These are phyloP conservation scores for Salvia miltiorrhiza DNA, from an alignment of 257 asterid genomes.

Conservation along the genomic window DNA sequence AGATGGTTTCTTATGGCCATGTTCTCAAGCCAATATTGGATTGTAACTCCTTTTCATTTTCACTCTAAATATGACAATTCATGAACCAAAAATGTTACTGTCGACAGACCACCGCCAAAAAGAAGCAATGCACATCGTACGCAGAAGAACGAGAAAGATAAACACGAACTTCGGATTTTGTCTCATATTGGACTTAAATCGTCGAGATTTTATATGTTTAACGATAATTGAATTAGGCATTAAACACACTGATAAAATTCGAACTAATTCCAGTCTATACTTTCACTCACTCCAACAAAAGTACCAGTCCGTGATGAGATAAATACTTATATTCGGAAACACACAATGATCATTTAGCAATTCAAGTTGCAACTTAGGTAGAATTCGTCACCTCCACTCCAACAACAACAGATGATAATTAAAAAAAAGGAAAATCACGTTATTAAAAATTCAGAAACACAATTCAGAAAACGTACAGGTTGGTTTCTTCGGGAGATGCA, in stretches of 20 bases:
- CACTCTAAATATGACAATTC: neutral
- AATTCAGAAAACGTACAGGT: constrained; percentile 43
- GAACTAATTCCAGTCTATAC: neutral
- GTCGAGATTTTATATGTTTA: neutral
- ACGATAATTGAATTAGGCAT: neutral
- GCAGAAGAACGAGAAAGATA: neutral
- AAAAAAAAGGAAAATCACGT: neutral
- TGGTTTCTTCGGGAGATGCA: constrained; percentile 54
- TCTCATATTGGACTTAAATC: neutral
- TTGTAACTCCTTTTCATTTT: neutral
- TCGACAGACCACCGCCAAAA: neutral
- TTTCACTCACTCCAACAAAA: constrained; percentile 13
- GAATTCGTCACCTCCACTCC: constrained; percentile 16
- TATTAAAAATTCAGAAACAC: neutral
- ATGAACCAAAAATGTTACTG: neutral
- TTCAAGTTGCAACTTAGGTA: constrained; percentile 14
- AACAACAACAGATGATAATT: neutral
- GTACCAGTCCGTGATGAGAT: neutral
- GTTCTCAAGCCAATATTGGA: constrained; percentile 12
- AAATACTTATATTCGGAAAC: neutral
- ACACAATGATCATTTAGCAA: neutral
- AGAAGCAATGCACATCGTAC: neutral
- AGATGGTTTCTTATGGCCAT: neutral
- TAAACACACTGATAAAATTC: neutral
- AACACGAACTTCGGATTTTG: neutral